phyloP scores from a whole-genome alignment of 1,284 basidiomycete species.

The Cryptococcus deneoformans region DNA sequence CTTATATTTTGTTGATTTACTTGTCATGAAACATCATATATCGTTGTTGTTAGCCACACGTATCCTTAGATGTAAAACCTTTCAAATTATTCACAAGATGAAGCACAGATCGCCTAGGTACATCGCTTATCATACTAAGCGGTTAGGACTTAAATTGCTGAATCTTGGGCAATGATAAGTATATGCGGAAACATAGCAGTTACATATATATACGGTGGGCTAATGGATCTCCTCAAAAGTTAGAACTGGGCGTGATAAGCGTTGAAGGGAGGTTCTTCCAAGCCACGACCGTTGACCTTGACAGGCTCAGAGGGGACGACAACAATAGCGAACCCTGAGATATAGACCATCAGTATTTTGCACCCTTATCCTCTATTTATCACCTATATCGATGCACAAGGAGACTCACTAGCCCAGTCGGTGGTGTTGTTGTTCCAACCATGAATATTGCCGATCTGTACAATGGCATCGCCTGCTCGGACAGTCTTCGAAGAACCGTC shows the following conservation, averaged over 20 bases:
- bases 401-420: conserved; percentile 12
- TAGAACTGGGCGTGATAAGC: conserved; percentile 12
- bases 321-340: conserved; percentile 8
- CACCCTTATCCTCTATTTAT: not conserved
- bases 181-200: no score
- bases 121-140: no score
- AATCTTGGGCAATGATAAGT: no score
- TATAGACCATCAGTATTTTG: not conserved
- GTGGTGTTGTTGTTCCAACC: conserved; percentile 12
- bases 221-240: not conserved
- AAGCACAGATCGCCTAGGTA: no score
- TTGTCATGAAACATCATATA: no score
- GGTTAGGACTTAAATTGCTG: no score
- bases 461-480: not conserved
- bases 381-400: not conserved
- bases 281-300: conserved; percentile 9
- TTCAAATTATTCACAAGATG: no score
- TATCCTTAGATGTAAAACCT: no score
- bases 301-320: conserved; percentile 7
- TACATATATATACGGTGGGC: no score
- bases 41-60: no score
- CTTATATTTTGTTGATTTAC: no score
- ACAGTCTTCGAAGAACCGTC: conserved; percentile 15
- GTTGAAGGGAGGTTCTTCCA: conserved; percentile 12
- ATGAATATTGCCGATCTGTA: conserved; percentile 16